A percentile compares a stretch with the other conserved stretches of the same genome.
These are phyloP conservation scores for Tilletia caries DNA, from an alignment of 1,284 basidiomycete genomes.

Conservation along the genomic window DNA sequence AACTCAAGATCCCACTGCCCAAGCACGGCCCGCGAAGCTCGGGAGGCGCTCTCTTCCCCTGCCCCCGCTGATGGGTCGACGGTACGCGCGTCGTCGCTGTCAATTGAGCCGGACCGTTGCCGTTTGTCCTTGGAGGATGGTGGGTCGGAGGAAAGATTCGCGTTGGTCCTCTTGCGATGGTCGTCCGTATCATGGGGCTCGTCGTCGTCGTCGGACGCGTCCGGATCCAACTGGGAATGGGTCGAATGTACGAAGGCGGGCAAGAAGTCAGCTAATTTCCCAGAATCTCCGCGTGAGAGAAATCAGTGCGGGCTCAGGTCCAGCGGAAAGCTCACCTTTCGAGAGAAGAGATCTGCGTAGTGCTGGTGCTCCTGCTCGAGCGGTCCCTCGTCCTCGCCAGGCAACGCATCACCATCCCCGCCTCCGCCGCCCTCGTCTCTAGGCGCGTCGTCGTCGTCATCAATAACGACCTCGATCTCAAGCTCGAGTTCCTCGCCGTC, in stretches of 20 bases:
- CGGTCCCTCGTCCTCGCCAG: neutral
- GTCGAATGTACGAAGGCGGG: too few relatives aligned
- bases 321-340: neutral
- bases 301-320: neutral
- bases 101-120: neutral
- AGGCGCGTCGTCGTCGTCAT: neutral
- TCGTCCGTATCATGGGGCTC: neutral
- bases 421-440: too few relatives aligned
- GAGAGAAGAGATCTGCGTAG: conserved; percentile 8
- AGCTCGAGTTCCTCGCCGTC: neutral
- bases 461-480: neutral
- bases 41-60: neutral
- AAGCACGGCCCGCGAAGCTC: neutral
- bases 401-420: neutral
- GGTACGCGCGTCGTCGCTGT: neutral
- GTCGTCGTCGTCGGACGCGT: conserved; percentile 7
- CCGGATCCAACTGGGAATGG: neutral
- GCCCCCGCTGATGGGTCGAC: neutral
- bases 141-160: neutral
- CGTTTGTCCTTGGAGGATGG: neutral
- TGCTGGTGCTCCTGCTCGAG: neutral
- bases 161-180: neutral
- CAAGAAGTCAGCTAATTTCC: too few relatives aligned
- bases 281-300: neutral
- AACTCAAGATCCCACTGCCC: conserved; percentile 13